Evolutionary conservation across 768 basidiomycete species (phyloP), one percentile per base, ranked within the genome.

Genomic region (Macrocybe gigantea): DNA sequence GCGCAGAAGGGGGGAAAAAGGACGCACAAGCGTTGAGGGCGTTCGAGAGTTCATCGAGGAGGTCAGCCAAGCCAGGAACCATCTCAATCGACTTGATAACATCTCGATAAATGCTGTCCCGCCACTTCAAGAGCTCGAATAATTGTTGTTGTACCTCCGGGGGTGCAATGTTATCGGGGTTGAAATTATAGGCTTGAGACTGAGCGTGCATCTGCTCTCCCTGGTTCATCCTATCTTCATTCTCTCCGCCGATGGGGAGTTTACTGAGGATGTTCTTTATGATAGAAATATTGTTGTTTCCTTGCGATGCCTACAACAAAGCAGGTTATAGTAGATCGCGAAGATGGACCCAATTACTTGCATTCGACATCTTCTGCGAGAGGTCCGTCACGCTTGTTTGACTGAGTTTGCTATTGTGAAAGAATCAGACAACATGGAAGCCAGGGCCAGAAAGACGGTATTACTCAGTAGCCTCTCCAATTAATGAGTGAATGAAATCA

Each of bases 391-490:
- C 76, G 53, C 76, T 80, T 38, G 80, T 74, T 61, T 81, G 78
- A 54, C 77, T 79, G 53, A 83, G 46, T 54, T 80, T 72, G 50
- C 79, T 80, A 53, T 22, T 4, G 22, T 22, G 12, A 50, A 43
- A 42, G 35, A 45, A 22, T 50, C 13, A 33, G 49, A 41, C 29
- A 37, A 41, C 39, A 43, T 39, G 1, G 13, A 9, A 34, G 13
- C 29, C 10, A 10, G 15, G n/a, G 29, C 12, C 7, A 43, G 13
- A 31, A 15, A 41, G 14, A 14, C 5, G 14, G 22, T 60, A 74
- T 53, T 60, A 79, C 78, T 85, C 81, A 39, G 77, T 77, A 12
- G 82, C 80, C 62, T 85, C 81, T 44, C 80, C 81, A 57, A 83
- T 68, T 11, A 84, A 63, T 14, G 79, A 83, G 55, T 82, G 76